Evolutionary conservation across 345 rosid genomes (phyloP), one percentile per base, ranked within the genome.

Genomic region (Cardiospermum halicacabum): DNA sequence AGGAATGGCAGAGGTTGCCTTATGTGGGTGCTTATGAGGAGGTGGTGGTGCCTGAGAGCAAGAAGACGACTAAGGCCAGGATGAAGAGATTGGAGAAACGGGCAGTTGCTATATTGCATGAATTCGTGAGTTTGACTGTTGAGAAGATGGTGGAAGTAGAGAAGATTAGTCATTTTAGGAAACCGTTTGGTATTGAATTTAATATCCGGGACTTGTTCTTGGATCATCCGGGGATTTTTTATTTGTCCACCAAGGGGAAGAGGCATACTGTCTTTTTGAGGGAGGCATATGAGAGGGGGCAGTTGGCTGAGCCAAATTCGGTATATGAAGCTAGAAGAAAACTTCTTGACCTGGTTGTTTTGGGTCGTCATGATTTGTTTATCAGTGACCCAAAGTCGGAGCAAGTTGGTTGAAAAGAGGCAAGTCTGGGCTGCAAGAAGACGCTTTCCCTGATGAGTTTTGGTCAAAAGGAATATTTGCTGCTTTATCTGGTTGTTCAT

Each of bases 111-210:
- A 69, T 85, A 7, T 89, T 80, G 15, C 99, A 84, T 54, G 97
- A 94, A 74, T 89, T 94, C 70, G 73, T 85, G 54, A 87, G 85
- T 58, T 74, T 94, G 78, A 91, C 92, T 0, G 88, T 94, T 61
- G 97, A 94, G 78, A 84, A 87, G 77, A 85, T 82, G 92, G 91
- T 93, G 70, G 97, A 85, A 64, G 97, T 88, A 68, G 97, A 94
- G 67, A 89, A 91, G 83, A 87, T 91, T 16, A 94, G 99, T 65
- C 97, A 89, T 73, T 94, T 87, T 64, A 84, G 96, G 72, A 86
- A 85, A 60, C 81, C 87, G 56, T 89, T 88, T 37, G 86, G 84
- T 69, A 84, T 94, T 71, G 95, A 91, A 70, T 68, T 91, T 62
- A 94, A 91, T 66, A 77, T 89, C 5, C 78, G 95, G 80, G 96